These are phyloP conservation scores for Ananas comosus DNA, from an alignment of 176 grass and related monocot species.

Conservation along the genomic window DNA sequence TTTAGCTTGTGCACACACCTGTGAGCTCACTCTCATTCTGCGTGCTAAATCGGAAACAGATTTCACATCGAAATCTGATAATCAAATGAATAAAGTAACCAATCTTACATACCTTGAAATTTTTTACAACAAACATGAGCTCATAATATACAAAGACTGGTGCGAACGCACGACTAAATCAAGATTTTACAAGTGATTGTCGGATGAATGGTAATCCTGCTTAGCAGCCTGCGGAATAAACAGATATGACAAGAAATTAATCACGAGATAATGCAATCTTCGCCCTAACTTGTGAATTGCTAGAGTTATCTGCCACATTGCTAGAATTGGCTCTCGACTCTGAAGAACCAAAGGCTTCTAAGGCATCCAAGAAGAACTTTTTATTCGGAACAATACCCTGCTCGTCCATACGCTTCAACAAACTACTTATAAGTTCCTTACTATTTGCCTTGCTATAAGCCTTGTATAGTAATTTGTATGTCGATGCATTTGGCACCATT, in stretches of 20 bases:
- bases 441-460: conserved; percentile 52
- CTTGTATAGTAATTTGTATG: conserved; percentile 93
- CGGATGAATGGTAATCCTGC: not conserved
- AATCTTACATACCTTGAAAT: too few species aligned
- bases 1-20: too few species aligned
- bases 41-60: too few species aligned
- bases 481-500: conserved; percentile 47
- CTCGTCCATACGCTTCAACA: conserved; percentile 62
- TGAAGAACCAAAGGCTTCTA: conserved; percentile 59
- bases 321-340: conserved; percentile 17
- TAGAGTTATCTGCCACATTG: conserved; percentile 24
- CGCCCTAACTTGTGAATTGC: conserved; percentile 8
- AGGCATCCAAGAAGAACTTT: conserved; percentile 77
- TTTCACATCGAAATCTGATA: too few species aligned
- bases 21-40: too few species aligned
- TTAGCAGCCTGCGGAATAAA: not conserved
- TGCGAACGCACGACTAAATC: not conserved
- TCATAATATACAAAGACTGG: not conserved
- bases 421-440: conserved; percentile 65
- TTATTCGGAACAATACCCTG: conserved; percentile 88
- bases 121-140: too few species aligned
- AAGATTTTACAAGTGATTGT: not conserved
- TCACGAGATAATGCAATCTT: conserved; percentile 8
- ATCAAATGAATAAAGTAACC: too few species aligned
- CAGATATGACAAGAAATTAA: not conserved